phyloP scores from a whole-genome alignment of 306 rosid genomes.

The apple (Malus domestica) region DNA sequence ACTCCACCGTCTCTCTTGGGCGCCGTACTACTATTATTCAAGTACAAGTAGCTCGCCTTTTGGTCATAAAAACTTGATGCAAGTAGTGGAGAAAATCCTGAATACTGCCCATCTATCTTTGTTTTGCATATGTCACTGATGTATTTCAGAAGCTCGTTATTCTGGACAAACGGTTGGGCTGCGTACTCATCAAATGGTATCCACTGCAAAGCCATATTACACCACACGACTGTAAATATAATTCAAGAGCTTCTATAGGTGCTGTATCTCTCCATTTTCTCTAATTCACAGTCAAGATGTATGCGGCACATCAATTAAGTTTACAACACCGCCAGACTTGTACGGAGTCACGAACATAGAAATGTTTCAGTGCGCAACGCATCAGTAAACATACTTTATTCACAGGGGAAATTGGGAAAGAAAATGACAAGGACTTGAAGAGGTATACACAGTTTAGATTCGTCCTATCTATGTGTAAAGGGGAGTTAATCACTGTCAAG shows the following conservation, averaged over 20 bases:
- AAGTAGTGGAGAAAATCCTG: constrained; percentile 50
- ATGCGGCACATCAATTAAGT: not conserved
- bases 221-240: not conserved
- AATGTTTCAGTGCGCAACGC: not conserved
- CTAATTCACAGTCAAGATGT: not conserved
- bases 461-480: too few relatives aligned
- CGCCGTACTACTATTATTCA: constrained; percentile 23
- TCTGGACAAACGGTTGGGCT: constrained; percentile 49
- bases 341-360: not conserved
- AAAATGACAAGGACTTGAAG: not conserved
- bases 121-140: constrained; percentile 39
- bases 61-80: constrained; percentile 18
- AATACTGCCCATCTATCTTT: constrained; percentile 43
- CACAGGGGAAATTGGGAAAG: not conserved
- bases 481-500: too few relatives aligned
- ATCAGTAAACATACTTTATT: not conserved
- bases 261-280: not conserved
- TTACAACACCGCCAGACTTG: not conserved
- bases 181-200: constrained; percentile 65
- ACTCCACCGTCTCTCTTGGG: constrained; percentile 29
- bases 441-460: not conserved
- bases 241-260: not conserved
- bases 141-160: constrained; percentile 30
- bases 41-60: constrained; percentile 35
- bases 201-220: constrained; percentile 55